phyloP scores from a whole-genome alignment of 108 stramenopile genomes.

The Mayamaea pseudoterrestris region DNA sequence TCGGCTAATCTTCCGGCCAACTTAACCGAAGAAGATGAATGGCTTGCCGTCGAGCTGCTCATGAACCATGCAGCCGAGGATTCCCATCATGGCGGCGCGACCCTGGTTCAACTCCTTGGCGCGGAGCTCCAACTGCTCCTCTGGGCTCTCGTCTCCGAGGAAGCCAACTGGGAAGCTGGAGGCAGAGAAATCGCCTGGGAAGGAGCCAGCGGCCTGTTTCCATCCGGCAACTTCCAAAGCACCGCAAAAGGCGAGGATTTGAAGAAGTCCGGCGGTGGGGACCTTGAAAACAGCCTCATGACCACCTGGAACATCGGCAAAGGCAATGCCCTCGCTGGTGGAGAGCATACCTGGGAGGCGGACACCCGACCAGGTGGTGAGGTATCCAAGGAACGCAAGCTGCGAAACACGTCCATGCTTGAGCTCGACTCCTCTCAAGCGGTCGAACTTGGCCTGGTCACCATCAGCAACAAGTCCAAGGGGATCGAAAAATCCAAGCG shows the following conservation, averaged over 20 bases:
- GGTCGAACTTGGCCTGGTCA: conserved; percentile 37
- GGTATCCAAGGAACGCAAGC: conserved; percentile 43
- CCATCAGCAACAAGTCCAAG: conserved; percentile 36
- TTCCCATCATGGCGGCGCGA: conserved; percentile 86
- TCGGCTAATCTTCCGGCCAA: too few relatives aligned
- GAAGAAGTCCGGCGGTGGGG: conserved; percentile 40
- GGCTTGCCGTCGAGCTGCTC: conserved; percentile 53
- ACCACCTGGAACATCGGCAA: conserved; percentile 22
- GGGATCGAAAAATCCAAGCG: conserved; percentile 81
- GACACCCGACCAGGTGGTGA: conserved; percentile 21
- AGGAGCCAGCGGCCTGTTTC: conserved; percentile 36
- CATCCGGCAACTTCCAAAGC: conserved; percentile 43
- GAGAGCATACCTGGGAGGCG: conserved; percentile 28
- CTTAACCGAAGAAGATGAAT: conserved; percentile 67
- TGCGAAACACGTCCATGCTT: conserved; percentile 72
- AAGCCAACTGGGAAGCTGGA: conserved; percentile 23
- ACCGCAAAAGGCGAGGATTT: conserved; percentile 52
- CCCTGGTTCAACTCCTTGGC: conserved; percentile 85
- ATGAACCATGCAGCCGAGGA: conserved; percentile 84
- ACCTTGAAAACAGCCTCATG: conserved; percentile 28
- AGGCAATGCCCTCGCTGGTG: conserved; percentile 20
- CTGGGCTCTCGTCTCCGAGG: conserved; percentile 5
- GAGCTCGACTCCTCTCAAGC: conserved; percentile 45
- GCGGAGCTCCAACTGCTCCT: conserved; percentile 29
- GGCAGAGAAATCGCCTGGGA: conserved; percentile 26